Percentiles rank a stretch among this genome's conserved stretches.
Evolutionary conservation across 176 grass and related monocot species (phyloP).

Genomic region (Eleusine coracana): DNA sequence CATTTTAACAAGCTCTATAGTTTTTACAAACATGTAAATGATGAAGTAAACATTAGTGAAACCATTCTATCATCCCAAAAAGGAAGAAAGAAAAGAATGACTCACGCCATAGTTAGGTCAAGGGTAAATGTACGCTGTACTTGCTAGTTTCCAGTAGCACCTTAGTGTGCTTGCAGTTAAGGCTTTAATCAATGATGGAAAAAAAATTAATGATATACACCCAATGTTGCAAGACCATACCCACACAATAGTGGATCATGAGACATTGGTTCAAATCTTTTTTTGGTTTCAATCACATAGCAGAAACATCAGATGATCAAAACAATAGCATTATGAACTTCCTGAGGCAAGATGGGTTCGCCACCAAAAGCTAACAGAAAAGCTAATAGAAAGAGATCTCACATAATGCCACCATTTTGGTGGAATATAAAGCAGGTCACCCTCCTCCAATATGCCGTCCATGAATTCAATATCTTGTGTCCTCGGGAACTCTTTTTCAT

Average conservation of each 20-base stretch:
- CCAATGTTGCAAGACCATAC: neutral
- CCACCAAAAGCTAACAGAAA: constrained; percentile 97
- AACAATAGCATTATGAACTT: constrained; percentile 37
- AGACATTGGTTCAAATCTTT: constrained; percentile 24
- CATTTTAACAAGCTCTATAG: neutral
- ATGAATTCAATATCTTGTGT: constrained; percentile 66
- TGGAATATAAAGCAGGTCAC: constrained; percentile 96
- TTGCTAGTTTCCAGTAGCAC: neutral
- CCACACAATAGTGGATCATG: constrained; percentile 35
- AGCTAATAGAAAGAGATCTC: constrained; percentile 86
- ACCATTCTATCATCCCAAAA: neutral
- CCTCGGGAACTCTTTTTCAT: constrained; percentile 58
- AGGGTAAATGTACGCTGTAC: neutral
- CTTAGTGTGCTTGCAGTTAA: constrained; percentile 24
- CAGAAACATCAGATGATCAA: constrained; percentile 34
- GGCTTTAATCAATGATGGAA: constrained; percentile 21
- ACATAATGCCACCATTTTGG: constrained; percentile 97
- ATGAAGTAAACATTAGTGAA: neutral
- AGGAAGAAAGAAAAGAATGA: neutral
- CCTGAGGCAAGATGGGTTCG: constrained; percentile 36
- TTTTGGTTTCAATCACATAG: constrained; percentile 30
- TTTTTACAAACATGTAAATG: neutral
- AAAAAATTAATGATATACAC: constrained; percentile 50
- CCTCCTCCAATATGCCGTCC: constrained; percentile 86
- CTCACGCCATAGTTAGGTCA: neutral